Evolutionary conservation across 768 basidiomycete genomes (phyloP), one percentile per base, ranked within the genome.

Genomic region (Wakefieldia striispora): DNA sequence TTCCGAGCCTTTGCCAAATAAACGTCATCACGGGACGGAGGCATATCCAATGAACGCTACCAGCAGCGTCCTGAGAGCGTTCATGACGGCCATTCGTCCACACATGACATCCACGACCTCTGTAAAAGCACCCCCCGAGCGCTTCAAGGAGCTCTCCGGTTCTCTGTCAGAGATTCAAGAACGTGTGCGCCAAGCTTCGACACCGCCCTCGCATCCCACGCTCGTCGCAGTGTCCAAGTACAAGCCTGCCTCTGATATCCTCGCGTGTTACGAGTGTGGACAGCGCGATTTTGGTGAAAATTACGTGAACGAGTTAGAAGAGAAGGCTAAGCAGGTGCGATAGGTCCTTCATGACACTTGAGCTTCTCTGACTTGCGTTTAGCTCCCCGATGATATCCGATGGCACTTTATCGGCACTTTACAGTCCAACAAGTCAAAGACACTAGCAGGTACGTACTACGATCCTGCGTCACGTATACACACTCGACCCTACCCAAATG

Each of bases 331-430:
- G 50, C 72, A 78, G 61, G 88, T 89, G 65, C 54, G 79, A 70
- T 36, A 10, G 19, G 29, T 26, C 29, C 38, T 37, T 23, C 5
- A 6, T 24, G 27, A 21, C n/a, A 1, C 23, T 34, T n/a, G 45
- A 51, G 40, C 48, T 57, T 43, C 53, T 53, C 31, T 45, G 33
- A 57, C n/a, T 21, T 9, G 34, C 43, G 24, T 24, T 43, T 63
- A 95, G 93, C 80, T 98, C n/a, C 91, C 95, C 1, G 53, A 58
- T 20, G 88, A 91, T 55, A 92, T 98, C 57, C 79, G 86, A 53
- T 98, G 95, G 95, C 95, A 98, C 70, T 98, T 95, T 66, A 95
- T 98, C 57, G 95, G 95, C 7, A 82, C 86, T 3, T 71, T 97
- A 17, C 94, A 98, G 65, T 90, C 89, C 12, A 97, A 97, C 70